Conservation (phyloP, 1,139 yeast species). For the Eremothecium gossypii region DNA sequence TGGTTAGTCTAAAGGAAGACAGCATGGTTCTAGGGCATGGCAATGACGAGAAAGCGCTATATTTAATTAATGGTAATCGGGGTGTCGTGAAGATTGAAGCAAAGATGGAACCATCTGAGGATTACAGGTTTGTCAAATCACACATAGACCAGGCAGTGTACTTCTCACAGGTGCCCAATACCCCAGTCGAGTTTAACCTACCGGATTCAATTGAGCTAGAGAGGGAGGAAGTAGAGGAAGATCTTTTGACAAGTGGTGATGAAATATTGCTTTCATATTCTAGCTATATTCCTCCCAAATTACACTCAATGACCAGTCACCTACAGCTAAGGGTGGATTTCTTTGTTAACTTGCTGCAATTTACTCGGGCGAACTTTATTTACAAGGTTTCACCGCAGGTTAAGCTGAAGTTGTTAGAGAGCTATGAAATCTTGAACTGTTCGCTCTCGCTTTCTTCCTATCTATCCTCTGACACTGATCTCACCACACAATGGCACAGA, state of each 20-base stretch:
- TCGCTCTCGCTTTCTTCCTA: slow-evolving; percentile 36
- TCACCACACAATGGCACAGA: slow-evolving; percentile 16
- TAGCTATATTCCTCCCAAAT: slow-evolving; percentile 37
- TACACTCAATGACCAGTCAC: slow-evolving; percentile 38
- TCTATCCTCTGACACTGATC: slow-evolving; percentile 13
- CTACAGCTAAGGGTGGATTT: slow-evolving; percentile 35
- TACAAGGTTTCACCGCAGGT: slow-evolving; percentile 27
- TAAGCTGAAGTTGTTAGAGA: slow-evolving; percentile 24
- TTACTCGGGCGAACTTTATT: slow-evolving; percentile 40
- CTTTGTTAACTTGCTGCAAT: slow-evolving; percentile 39
- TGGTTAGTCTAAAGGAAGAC: slow-evolving; percentile 45
- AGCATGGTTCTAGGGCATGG: slow-evolving; percentile 57
- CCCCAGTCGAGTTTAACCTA: slow-evolving; percentile 51
- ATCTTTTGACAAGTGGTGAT: slow-evolving; percentile 40
- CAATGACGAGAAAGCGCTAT: slow-evolving; percentile 41
- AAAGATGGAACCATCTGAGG: slow-evolving; percentile 9
- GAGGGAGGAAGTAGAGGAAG: slow-evolving; percentile 37
- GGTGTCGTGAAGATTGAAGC: slow-evolving; percentile 59
- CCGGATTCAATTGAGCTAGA: slow-evolving; percentile 32
- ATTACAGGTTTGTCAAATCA: slow-evolving; percentile 43
- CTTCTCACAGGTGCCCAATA: slow-evolving; percentile 31
- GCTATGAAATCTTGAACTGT: slow-evolving; percentile 47
- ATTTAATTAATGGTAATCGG: slow-evolving; percentile 46
- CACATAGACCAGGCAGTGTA: slow-evolving; percentile 78
- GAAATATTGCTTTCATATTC: slow-evolving; percentile 48